Evolutionary conservation across 2,329 filamentous ascomycete genomes (phyloP).

Genomic region (Neospermospora avenae): DNA sequence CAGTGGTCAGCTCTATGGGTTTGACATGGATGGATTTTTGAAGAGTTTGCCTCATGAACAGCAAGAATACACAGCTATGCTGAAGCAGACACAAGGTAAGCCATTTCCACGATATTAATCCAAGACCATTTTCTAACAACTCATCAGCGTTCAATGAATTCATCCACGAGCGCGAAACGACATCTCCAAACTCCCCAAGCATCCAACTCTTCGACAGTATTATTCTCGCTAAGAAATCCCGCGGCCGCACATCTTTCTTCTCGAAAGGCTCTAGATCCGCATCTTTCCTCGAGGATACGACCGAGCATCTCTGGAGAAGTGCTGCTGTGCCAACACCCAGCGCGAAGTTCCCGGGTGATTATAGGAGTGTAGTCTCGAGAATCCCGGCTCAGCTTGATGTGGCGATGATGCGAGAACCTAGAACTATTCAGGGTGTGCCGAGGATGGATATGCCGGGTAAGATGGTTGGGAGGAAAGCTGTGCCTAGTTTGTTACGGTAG

Average conservation of each 20-base stretch:
- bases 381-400: conserved; percentile 83
- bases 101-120: neutral
- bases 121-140: conserved; percentile 38
- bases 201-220: conserved; percentile 82
- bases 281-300: conserved; percentile 67
- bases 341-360: conserved; percentile 61
- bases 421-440: conserved; percentile 85
- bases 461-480: conserved; percentile 35
- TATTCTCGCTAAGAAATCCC: conserved; percentile 71
- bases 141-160: conserved; percentile 71
- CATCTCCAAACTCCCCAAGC: conserved; percentile 55
- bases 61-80: conserved; percentile 60
- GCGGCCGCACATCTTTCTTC: conserved; percentile 58
- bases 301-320: conserved; percentile 77
- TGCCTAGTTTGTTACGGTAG: conserved; percentile 33
- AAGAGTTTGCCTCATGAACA: conserved; percentile 63
- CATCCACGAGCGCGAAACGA: conserved; percentile 74
- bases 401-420: conserved; percentile 85
- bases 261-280: conserved; percentile 36
- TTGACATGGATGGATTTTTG: conserved; percentile 64
- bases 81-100: conserved; percentile 65
- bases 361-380: conserved; percentile 56
- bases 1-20: conserved; percentile 57
- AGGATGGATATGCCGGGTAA: conserved; percentile 41
- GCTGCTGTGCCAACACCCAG: conserved; percentile 58